Base-by-base conservation (phyloP, 805 yeast species). In the Lachancea fermentati region DNA sequence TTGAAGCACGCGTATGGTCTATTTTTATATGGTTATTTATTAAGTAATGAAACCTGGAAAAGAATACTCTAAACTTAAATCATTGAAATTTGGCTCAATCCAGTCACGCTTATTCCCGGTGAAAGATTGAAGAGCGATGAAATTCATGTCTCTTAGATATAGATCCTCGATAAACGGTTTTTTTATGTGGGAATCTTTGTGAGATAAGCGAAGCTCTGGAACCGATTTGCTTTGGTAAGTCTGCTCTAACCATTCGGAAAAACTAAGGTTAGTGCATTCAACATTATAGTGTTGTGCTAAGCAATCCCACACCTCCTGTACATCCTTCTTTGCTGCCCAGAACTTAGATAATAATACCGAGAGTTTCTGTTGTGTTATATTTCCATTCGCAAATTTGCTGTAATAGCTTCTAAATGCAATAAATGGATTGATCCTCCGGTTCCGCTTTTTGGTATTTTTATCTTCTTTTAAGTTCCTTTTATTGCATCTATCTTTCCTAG, bases 371-470 rank as follows among this genome's bases (percentile, higher is more conserved):
- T 54, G 58, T 13, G 48, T 50, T 5, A 36, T 25, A 15, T 50
- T 31, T 4, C 57, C 55, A 14, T 46, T 26, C 15, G 51, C 53
- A 36, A 41, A 54, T 31, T 51, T 54, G 18, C 58, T 49, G 38
- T 55, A 49, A 31, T 55, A 55, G 13, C 51, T 46, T 36, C 60
- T 44, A 26, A 54, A 55, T 1, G 57, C 57, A 42, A 55, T 51
- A 37, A 55, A 55, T 7, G 52, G 41, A 39, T 55, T 55, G 9
- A 55, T 16, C 14, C 43, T 41, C 29, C 41, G 47, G 12, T 24
- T 37, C 24, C 7, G 22, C 28, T 28, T 16, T 35, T 16, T 26
- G n/a, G 4, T 28, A 13, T 11, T 4, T 14, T 4, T 14, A 9
- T 17, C 28, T 4, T 13, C 11, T 14, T 13, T 26, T 15, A 16